Percentiles rank a stretch among this genome's conserved stretches.
phyloP scores from a whole-genome alignment of 169 alveolate species.

The Plasmodium sp. region DNA sequence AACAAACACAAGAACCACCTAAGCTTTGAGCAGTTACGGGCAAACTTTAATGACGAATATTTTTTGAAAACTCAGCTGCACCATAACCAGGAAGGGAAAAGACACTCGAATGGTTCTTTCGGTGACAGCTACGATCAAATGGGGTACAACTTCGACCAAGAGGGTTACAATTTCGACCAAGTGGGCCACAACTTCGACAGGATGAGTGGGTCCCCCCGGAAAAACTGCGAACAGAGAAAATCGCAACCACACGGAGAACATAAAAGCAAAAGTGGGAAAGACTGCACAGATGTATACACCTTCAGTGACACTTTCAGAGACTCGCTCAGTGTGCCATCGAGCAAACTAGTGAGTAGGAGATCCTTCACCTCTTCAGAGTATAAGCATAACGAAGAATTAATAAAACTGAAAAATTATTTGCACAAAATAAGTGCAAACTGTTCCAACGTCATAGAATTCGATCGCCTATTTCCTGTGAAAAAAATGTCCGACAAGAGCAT shows the following conservation, averaged over 20 bases:
- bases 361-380: slow-evolving; percentile 40
- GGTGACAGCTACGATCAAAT: neutral
- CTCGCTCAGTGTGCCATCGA: slow-evolving; percentile 70
- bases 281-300: neutral
- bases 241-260: neutral
- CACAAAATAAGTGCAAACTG: slow-evolving; percentile 19
- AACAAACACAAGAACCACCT: neutral
- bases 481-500: slow-evolving; percentile 34
- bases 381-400: slow-evolving; percentile 58
- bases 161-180: slow-evolving; percentile 27
- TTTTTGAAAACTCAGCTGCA: slow-evolving; percentile 19
- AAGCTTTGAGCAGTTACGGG: slow-evolving; percentile 40
- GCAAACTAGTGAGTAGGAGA: slow-evolving; percentile 49
- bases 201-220: slow-evolving; percentile 10
- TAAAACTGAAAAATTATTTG: slow-evolving; percentile 47
- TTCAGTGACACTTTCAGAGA: slow-evolving; percentile 61
- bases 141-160: slow-evolving; percentile 39
- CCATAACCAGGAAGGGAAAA: neutral
- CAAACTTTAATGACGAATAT: slow-evolving; percentile 36
- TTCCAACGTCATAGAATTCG: slow-evolving; percentile 25
- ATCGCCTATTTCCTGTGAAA: slow-evolving; percentile 25
- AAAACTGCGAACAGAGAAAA: slow-evolving; percentile 6
- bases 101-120: slow-evolving; percentile 2
- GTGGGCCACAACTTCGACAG: neutral
- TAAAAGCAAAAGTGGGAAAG: neutral